Evolutionary conservation across 1,139 yeast species (phyloP), one percentile per base, ranked within the genome.

Genomic region (Hansenula lynferdii): DNA sequence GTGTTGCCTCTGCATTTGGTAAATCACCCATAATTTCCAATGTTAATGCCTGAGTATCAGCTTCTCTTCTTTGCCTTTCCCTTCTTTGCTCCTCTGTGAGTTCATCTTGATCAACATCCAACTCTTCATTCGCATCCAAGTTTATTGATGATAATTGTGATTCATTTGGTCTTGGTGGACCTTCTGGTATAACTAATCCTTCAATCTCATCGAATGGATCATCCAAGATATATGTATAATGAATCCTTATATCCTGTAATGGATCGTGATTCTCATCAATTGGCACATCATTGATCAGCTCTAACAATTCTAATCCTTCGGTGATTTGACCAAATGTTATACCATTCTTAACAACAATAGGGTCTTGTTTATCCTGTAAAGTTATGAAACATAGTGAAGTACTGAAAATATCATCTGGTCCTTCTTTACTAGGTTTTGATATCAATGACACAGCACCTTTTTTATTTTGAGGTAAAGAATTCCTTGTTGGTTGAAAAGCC

Each of bases 21-120:
- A 80, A 49, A 48, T 81, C 87, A 0, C 85, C 86, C 33, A 81
- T 62, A 44, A 80, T 60, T 47, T 81, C 86, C 36, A 81, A 60
- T 0, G 85, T 73, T 28, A 80, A 53, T 5, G 85, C 85, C 42
- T 74, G 75, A 1, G 77, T 61, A 19, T 66, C 58, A 1, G 77
- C 70, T 30, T 67, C 70, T 19, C 61, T 56, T 9, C 62, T 64
- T 14, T 47, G 54, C 44, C 58, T 15, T 49, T 58, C 15, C 44
- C 54, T 37, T 40, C 58, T 4, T 39, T 49, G 28, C 36, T 51
- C 34, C 40, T 58, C 33, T 39, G 52, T 17, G 27, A 47, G n/a
- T 4, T 39, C 44, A 2, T 42, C 49, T 8, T 49, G 27, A 1
- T 33, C 65, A 12, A 50, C 19, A 10, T 49, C 33, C 8, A 56